Conservation (phyloP, 805 yeast genomes). For the Geotrichum ghanense region DNA sequence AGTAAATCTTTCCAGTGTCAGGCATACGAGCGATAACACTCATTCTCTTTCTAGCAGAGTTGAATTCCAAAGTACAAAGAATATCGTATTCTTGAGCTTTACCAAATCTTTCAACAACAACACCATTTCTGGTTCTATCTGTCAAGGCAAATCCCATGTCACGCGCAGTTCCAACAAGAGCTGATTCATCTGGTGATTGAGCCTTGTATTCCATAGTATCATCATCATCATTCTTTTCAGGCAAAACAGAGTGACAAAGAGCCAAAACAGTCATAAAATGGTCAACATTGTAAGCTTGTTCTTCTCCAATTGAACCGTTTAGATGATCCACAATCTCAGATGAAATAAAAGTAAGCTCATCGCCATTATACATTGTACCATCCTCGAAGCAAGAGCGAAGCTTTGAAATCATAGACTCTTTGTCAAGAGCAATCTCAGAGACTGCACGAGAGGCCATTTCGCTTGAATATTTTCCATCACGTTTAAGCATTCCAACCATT, state of each 20-base stretch:
- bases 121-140: slow-evolving; percentile 42
- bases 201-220: slow-evolving; percentile 52
- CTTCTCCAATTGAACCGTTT: slow-evolving; percentile 27
- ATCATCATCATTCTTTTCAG: slow-evolving; percentile 35
- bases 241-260: slow-evolving; percentile 67
- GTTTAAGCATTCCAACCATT: slow-evolving; percentile 52
- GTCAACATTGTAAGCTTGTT: slow-evolving; percentile 40
- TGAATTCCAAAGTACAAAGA: slow-evolving; percentile 54
- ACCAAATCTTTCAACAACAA: slow-evolving; percentile 39
- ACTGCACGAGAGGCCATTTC: slow-evolving; percentile 39
- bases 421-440: slow-evolving; percentile 35
- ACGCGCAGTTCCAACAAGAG: slow-evolving; percentile 66
- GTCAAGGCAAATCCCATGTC: slow-evolving; percentile 61
- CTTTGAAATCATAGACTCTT: slow-evolving; percentile 35
- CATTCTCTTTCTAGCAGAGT: slow-evolving; percentile 73
- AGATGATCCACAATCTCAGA: slow-evolving; percentile 49
- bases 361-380: slow-evolving; percentile 36
- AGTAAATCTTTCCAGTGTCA: slow-evolving; percentile 28
- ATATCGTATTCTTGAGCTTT: slow-evolving; percentile 36
- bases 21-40: slow-evolving; percentile 48
- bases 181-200: slow-evolving; percentile 80
- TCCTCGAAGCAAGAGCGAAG: slow-evolving; percentile 31
- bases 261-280: slow-evolving; percentile 63
- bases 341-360: slow-evolving; percentile 57
- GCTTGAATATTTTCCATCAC: slow-evolving; percentile 54